Conservation (phyloP, 192 early-diverging fungal genomes). For the Podochytrium sp. region DNA sequence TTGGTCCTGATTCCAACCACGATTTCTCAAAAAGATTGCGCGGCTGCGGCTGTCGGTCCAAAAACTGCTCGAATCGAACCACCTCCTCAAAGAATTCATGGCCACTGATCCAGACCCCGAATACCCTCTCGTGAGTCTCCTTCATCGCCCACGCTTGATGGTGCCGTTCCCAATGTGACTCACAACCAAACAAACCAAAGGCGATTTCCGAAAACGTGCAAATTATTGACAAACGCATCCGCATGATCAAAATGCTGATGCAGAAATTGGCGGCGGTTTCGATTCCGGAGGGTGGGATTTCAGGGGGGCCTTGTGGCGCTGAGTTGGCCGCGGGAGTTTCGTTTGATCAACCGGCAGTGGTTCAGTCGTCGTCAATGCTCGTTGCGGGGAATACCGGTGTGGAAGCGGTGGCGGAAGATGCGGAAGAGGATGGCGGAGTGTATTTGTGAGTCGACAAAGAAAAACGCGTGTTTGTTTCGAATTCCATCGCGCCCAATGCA, state of each 20-base stretch:
- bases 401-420: neutral
- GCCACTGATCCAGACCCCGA: constrained; percentile 15
- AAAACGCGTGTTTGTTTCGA: too few relatives aligned
- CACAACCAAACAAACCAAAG: neutral
- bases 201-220: constrained; percentile 22
- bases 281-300: neutral
- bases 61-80: constrained; percentile 30
- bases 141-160: too few relatives aligned
- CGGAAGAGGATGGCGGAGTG: neutral
- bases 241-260: constrained; percentile 17
- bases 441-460: too few relatives aligned
- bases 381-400: neutral
- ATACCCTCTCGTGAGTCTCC: constrained; percentile 10
- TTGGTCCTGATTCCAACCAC: neutral
- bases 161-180: neutral
- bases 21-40: constrained; percentile 16
- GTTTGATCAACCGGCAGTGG: neutral
- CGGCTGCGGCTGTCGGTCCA: constrained; percentile 23
- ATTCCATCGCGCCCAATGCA: too few relatives aligned
- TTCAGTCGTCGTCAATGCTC: neutral
- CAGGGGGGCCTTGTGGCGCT: constrained; percentile 6
- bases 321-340: neutral
- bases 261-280: constrained; percentile 7
- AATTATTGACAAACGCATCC: constrained; percentile 10
- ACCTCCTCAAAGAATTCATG: constrained; percentile 14